These are phyloP conservation scores for Dothidotthia symphoricarpi DNA, from an alignment of 2,329 filamentous ascomycete species.

Conservation along the genomic window DNA sequence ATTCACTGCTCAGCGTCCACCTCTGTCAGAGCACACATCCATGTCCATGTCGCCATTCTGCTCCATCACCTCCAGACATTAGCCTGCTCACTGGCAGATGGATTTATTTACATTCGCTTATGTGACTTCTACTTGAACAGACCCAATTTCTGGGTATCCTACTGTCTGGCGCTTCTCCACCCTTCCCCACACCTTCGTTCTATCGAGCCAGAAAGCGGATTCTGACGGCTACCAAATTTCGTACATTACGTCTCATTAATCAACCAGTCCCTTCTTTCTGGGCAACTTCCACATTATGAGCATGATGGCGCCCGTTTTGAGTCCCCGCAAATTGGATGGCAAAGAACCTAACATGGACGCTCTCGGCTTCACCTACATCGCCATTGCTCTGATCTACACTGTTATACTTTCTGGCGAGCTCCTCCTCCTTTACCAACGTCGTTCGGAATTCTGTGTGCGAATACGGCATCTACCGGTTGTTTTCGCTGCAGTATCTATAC, in stretches of 20 bases:
- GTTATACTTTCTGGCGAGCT: constrained; percentile 31
- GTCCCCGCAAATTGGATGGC: constrained; percentile 31
- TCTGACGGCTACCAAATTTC: constrained; percentile 19
- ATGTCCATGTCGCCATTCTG: constrained; percentile 21
- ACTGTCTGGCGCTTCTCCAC: constrained; percentile 18
- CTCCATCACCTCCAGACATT: constrained; percentile 25
- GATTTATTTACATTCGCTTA: constrained; percentile 27
- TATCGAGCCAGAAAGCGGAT: constrained; percentile 24
- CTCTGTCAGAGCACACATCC: constrained; percentile 18
- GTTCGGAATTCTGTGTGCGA: constrained; percentile 33
- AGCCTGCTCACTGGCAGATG: constrained; percentile 16
- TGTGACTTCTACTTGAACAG: constrained; percentile 29
- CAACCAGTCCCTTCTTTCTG: neutral
- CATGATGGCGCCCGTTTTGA: constrained; percentile 32
- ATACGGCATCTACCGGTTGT: constrained; percentile 37
- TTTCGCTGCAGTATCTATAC: constrained; percentile 35
- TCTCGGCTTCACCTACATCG: constrained; percentile 35
- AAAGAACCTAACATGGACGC: constrained; percentile 30
- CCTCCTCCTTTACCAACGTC: constrained; percentile 30
- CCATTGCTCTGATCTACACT: constrained; percentile 36
- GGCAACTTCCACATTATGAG: constrained; percentile 21
- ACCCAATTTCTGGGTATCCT: constrained; percentile 23
- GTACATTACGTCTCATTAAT: constrained; percentile 1
- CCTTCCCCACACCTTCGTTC: constrained; percentile 24
- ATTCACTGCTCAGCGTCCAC: constrained; percentile 19